Evolutionary conservation across 805 yeast species (phyloP), one percentile per base, ranked within the genome.

Genomic region (Suhomyces kilbournensis): DNA sequence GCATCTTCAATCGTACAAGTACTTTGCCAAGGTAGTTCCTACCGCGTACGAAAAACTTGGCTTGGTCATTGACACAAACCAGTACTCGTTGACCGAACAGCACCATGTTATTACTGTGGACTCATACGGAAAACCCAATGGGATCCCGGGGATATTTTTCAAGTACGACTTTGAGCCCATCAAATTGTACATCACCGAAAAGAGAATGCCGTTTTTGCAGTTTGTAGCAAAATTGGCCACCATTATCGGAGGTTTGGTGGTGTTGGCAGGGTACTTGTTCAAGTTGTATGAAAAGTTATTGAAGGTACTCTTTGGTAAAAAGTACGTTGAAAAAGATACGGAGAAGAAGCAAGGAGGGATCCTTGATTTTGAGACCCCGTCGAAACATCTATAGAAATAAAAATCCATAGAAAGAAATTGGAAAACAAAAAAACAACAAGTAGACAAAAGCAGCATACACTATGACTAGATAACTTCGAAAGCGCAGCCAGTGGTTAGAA

Each of bases 111-210:
- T 55, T 25, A 48, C 49, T 6, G 42, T 55, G 4, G 56, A 48
- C 26, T 44, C 48, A 9, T 39, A 53, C 32, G 67, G 65, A 4
- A 26, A 38, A 1, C 71, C 72, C 3, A 47, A 42, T n/a, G 64
- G 64, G 1, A 65, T 79, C 4, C 96, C 97, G 3, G 97, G 97
- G 0, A 84, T 93, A 23, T 88, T 80, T 62, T 82, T 94, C 72
- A 82, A 80, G 51, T 93, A 92, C 67, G 90, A 90, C 58, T 90
- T 94, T 65, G 98, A 94, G 62, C 93, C 97, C 3, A 81, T 94
- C 43, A 80, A 84, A 45, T 77, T 94, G 59, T 69, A 81, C 3
- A 77, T 91, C 19, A 76, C 76, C 23, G 97, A 93, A 62, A 76
- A 71, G 50, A 78, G 98, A 56, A 75, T 93, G 40, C 78, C 93